Conservation (phyloP, 495 filamentous ascomycete species). For the Penicillium arizonense region DNA sequence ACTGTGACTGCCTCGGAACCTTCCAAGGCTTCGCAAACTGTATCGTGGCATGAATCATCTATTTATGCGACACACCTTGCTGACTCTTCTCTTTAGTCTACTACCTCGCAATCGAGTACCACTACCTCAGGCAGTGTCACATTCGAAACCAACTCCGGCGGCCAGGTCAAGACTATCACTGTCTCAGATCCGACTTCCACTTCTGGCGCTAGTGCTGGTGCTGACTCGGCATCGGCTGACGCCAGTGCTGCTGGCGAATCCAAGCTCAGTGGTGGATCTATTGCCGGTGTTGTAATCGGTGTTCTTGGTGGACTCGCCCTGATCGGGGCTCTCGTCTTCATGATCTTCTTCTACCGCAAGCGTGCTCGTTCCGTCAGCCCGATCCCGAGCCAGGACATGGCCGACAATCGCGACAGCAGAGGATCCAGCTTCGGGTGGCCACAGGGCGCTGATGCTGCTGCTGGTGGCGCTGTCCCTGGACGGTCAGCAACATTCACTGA, state of each 20-base stretch:
- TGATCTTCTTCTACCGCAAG: constrained; percentile 44
- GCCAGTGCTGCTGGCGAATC: constrained; percentile 12
- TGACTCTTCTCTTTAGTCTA: constrained; percentile 18
- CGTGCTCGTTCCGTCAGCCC: constrained; percentile 33
- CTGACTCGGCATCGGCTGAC: constrained; percentile 10
- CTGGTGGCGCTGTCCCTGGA: constrained; percentile 24
- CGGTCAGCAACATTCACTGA: constrained; percentile 40
- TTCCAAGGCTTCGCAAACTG: constrained; percentile 10
- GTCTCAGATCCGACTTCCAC: constrained; percentile 41
- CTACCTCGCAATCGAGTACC: constrained; percentile 15
- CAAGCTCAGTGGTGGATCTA: constrained; percentile 34
- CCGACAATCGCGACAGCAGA: constrained; percentile 43
- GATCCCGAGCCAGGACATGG: constrained; percentile 33
- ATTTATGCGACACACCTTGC: constrained; percentile 1
- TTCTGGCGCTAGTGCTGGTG: constrained; percentile 9
- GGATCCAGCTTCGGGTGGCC: constrained; percentile 45
- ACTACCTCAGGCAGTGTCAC: constrained; percentile 38
- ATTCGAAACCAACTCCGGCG: constrained; percentile 46
- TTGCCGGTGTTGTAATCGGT: constrained; percentile 51
- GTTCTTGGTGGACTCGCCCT: constrained; percentile 44
- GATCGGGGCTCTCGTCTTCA: constrained; percentile 35
- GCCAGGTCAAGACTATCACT: constrained; percentile 51
- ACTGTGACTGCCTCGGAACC: constrained; percentile 11
- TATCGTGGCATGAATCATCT: constrained; percentile 5
- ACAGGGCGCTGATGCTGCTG: constrained; percentile 40